A percentile compares a stretch with the other conserved stretches of the same genome.
Conservation (phyloP, 2,329 filamentous ascomycete genomes). For the Cercospora nicotianae region DNA sequence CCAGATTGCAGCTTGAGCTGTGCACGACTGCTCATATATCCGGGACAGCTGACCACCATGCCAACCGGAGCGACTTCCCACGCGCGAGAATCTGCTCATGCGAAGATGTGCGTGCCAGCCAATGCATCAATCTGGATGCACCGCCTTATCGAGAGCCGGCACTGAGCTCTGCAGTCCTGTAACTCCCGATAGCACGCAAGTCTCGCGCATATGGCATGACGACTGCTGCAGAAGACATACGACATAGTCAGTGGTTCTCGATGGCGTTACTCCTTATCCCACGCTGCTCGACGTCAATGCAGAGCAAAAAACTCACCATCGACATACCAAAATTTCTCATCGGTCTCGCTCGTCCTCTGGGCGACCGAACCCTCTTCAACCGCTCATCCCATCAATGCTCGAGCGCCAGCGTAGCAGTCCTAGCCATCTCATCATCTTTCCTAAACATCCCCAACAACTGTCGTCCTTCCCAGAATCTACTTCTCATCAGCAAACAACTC, state of each 20-base stretch:
- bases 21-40: background rate
- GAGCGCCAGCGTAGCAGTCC: conserved; percentile 30
- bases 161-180: background rate
- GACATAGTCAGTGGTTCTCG: background rate
- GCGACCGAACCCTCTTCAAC: background rate
- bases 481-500: background rate
- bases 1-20: background rate
- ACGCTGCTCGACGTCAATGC: background rate
- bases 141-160: background rate
- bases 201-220: background rate
- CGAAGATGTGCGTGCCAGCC: background rate
- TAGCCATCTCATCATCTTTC: conserved; percentile 33
- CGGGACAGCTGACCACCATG: background rate
- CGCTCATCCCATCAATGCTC: conserved; percentile 17
- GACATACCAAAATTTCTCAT: background rate
- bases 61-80: background rate
- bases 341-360: background rate
- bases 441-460: conserved; percentile 31
- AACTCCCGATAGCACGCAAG: background rate
- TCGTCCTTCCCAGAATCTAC: conserved; percentile 35
- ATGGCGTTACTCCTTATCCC: background rate
- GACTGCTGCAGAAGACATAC: background rate
- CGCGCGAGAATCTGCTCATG: background rate
- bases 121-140: background rate
- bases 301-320: background rate